Base-by-base conservation (phyloP, 2,329 filamentous ascomycete genomes). In the Fusarium sp. region DNA sequence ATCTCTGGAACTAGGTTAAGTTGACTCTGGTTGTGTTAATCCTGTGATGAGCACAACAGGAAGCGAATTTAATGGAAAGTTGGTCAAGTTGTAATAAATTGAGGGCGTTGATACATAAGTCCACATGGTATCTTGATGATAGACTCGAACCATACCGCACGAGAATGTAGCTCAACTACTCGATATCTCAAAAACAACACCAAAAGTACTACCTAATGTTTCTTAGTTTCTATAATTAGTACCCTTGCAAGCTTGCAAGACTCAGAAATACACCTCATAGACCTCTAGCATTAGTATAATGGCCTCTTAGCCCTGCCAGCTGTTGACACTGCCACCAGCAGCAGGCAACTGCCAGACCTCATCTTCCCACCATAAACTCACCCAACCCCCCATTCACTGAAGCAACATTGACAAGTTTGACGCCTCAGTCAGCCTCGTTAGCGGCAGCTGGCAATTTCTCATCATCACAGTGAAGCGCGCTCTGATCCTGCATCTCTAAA, bases 281-380 rank as follows among this genome's bases (percentile, higher is more conserved):
- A 15, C 5, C n/a, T 21, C 37, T 24, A 11, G 12, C 13, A 20
- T 33, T 5, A 10, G 8, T 31, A 29, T 3, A 31, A 21, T 42
- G 42, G 9, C 15, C 18, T 20, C 53, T 38, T 16, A 37, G 31
- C 6, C 21, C 50, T 42, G 46, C 24, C 60, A 46, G 31, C 20
- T 65, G 28, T 39, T 61, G 50, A 38, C 66, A 69, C 66, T 69
- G 66, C 42, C 38, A 37, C 21, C 55, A 42, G 29, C 41, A 37
- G 31, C 39, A 38, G 43, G 56, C 23, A 65, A 39, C 54, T 60
- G 55, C 65, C 55, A 66, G 55, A 16, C 26, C 18, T 39, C 28
- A 49, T 21, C 21, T 23, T 10, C 31, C 35, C 13, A 18, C 9
- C 21, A 37, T 20, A 29, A 35, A 33, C 28, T 10, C 2, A 28